Evolutionary conservation across 2,329 filamentous ascomycete species (phyloP), one percentile per base, ranked within the genome.

Genomic region (Fusarium pilosicola): DNA sequence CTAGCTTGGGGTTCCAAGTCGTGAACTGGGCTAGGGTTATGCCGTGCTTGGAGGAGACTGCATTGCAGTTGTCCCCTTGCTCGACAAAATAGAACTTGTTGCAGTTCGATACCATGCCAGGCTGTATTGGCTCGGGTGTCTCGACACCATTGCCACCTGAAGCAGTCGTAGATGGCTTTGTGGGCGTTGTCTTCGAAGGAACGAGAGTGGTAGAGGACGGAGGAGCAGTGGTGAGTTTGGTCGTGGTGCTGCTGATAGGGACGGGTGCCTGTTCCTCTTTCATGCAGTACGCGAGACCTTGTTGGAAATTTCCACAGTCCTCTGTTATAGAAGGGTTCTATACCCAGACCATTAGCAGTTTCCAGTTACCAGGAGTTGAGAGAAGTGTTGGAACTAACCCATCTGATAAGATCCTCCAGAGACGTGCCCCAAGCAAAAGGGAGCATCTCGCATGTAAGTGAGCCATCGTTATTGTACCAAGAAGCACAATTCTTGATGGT

Each of bases 31-130:
- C 44, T 30, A 13, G 14, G 15, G 41, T 6, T 24, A 42, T 34
- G 24, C 28, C 46, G 20, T 49, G n/a, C 22, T 70, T 65, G 13
- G 77, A 65, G 13, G 59, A 56, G 11, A 56, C 41, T 12, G 72
- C 71, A 83, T 80, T 5, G 32, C 58, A 34, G 39, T 34, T 55
- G 34, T 71, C 51, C 2, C 80, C 74, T 6, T 70, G 51, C 6
- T 49, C 7, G 0, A 32, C 46, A 30, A 49, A n/a, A 55, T 80
- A 68, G 54, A 81, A 82, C 42, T 69, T 77, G 18, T 80, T 73
- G 32, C 80, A 81, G 62, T 79, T 79, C 14, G 20, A 17, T 17
- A 49, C 20, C 46, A 49, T 49, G 14, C 46, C 28, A 17, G 46
- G 46, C 46, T 32, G 20, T 7, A 30, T 49, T 18, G 20, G 46